Percentiles rank a stretch among this genome's conserved stretches.
Evolutionary conservation across 139 green algal species (phyloP).

Genomic region (Chlorella sp.): DNA sequence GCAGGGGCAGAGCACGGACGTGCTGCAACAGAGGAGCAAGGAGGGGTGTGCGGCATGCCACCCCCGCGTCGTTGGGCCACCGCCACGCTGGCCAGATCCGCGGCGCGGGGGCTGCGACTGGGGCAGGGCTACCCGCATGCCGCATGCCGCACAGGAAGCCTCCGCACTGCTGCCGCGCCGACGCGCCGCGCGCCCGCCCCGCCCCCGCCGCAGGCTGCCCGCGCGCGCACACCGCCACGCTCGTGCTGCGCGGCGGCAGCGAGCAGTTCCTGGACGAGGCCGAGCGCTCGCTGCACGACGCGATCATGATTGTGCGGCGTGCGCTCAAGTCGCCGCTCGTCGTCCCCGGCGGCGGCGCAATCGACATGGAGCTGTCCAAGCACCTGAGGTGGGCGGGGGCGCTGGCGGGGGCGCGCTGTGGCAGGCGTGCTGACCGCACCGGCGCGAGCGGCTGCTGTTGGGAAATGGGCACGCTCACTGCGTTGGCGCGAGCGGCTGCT

Average conservation of each 20-base stretch:
- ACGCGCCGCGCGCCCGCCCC: neutral
- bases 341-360: slow-evolving; percentile 94
- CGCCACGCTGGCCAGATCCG: no score
- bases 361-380: slow-evolving; percentile 89
- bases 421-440: neutral
- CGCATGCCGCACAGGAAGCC: no score
- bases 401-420: neutral
- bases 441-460: neutral
- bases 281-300: slow-evolving; percentile 95
- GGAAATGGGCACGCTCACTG: neutral
- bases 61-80: no score
- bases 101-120: no score
- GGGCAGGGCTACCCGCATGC: no score
- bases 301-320: slow-evolving; percentile 97
- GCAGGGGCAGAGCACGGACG: no score
- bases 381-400: slow-evolving; percentile 26
- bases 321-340: slow-evolving; percentile 82
- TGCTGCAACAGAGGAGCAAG: no score
- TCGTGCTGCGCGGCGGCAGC: slow-evolving; percentile 94
- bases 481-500: neutral
- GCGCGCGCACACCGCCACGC: slow-evolving; percentile 87
- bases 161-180: neutral
- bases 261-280: slow-evolving; percentile 96
- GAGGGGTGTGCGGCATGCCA: no score
- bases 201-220: slow-evolving; percentile 62